These are phyloP conservation scores for Eimeria acervulina DNA, from an alignment of 169 alveolate species.

Conservation along the genomic window DNA sequence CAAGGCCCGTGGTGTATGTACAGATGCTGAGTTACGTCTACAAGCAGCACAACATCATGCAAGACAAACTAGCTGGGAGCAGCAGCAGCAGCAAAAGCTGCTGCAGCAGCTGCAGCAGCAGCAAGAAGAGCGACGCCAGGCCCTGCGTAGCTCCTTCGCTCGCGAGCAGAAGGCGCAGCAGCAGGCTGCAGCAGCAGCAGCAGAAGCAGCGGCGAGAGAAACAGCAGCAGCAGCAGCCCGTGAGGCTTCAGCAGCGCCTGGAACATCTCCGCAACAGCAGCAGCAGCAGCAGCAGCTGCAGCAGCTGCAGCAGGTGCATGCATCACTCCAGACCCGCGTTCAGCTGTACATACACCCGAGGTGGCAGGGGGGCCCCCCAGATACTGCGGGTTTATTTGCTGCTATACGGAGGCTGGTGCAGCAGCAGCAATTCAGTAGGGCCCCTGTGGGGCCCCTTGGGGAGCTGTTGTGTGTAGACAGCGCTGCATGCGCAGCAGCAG, in stretches of 20 bases:
- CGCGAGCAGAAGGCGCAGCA: constrained; percentile 12
- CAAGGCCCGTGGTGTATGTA: constrained; percentile 46
- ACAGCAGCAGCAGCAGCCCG: too few relatives aligned
- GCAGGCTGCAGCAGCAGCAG: too few relatives aligned
- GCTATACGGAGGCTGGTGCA: not conserved
- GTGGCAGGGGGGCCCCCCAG: constrained; percentile 31
- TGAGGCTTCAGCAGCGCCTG: not conserved
- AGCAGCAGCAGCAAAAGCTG: constrained; percentile 1
- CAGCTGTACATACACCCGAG: constrained; percentile 12
- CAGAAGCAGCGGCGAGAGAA: too few relatives aligned
- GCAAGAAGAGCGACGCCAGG: constrained; percentile 27
- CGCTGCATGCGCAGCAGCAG: too few relatives aligned
- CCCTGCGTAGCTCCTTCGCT: not conserved
- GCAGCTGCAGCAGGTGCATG: constrained; percentile 5
- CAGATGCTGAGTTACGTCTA: constrained; percentile 26
- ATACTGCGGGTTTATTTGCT: not conserved
- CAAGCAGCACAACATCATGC: constrained; percentile 39
- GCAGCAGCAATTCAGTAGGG: not conserved
- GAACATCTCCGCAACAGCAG: constrained; percentile 13
- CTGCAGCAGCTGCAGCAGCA: constrained; percentile 46
- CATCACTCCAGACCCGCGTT: not conserved
- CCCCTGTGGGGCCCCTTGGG: too few relatives aligned
- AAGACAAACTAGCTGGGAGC: not conserved
- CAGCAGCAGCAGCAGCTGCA: constrained; percentile 17
- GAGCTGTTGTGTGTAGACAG: too few relatives aligned